Evolutionary conservation across 306 rosid species (phyloP).

Genomic region (Echinosophora koreensis): DNA sequence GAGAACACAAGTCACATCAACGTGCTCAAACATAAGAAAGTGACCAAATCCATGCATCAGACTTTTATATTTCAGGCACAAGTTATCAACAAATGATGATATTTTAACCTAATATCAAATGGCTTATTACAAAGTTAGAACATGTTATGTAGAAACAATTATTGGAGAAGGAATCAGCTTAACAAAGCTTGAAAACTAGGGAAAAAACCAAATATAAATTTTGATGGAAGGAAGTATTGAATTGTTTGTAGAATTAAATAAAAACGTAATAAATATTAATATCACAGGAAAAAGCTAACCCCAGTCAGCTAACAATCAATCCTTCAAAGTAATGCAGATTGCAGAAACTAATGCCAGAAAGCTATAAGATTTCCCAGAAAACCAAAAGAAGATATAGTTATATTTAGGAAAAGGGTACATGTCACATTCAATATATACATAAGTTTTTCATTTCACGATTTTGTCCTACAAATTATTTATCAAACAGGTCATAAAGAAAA

Average conservation of each 20-base stretch:
- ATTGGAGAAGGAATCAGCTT: conserved; percentile 1
- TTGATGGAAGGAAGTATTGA: not conserved
- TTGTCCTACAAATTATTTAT: conserved; percentile 83
- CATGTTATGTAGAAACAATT: conserved; percentile 25
- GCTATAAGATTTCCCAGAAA: not conserved
- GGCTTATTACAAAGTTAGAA: not conserved
- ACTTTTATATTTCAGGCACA: conserved; percentile 41
- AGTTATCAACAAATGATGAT: conserved; percentile 32
- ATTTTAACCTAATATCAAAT: conserved; percentile 23
- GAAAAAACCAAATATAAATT: not conserved
- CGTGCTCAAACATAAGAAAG: conserved; percentile 49
- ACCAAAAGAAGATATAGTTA: not conserved
- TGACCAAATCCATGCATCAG: conserved; percentile 35
- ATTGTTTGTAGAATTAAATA: not conserved
- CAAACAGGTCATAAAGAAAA: conserved; percentile 59
- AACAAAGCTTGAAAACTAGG: not conserved
- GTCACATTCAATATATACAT: conserved; percentile 58
- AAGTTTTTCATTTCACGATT: conserved; percentile 56
- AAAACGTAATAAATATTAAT: not conserved
- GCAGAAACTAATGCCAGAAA: not conserved
- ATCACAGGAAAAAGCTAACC: conserved; percentile 4
- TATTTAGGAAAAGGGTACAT: conserved; percentile 24
- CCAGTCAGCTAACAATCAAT: too few species aligned
- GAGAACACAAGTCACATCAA: conserved; percentile 14
- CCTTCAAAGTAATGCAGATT: not conserved